These are phyloP conservation scores for Botryotinia narcissicola DNA, from an alignment of 2,329 filamentous ascomycete species.

Conservation along the genomic window DNA sequence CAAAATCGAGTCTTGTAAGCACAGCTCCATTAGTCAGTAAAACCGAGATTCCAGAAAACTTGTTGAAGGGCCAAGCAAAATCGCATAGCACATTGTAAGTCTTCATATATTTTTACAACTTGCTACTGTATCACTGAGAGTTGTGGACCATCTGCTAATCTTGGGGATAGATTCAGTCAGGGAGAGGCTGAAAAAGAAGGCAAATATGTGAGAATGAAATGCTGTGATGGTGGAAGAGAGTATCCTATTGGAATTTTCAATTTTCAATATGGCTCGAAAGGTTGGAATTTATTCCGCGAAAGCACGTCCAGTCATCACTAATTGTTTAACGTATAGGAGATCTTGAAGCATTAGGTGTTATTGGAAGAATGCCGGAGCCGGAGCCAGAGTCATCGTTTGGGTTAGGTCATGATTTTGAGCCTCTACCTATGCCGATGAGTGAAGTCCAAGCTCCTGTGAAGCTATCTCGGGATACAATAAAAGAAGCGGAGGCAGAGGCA, in stretches of 20 bases:
- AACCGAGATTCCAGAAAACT: not conserved
- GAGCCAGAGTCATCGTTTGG: not conserved
- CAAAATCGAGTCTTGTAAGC: not conserved
- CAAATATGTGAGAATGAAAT: not conserved
- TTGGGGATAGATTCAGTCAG: not conserved
- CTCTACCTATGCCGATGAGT: not conserved
- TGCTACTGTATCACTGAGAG: not conserved
- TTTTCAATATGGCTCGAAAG: slow-evolving; percentile 5
- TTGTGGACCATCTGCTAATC: not conserved
- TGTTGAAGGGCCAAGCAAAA: slow-evolving; percentile 9
- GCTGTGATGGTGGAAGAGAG: not conserved
- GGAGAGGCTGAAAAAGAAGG: not conserved
- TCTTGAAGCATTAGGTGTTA: not conserved
- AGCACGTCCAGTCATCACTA: not conserved
- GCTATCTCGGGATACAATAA: not conserved
- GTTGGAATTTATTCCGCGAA: not conserved
- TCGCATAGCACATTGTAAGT: slow-evolving; percentile 7
- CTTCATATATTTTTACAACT: not conserved
- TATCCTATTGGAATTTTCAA: slow-evolving; percentile 16
- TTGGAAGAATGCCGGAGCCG: not conserved
- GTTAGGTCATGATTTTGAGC: not conserved
- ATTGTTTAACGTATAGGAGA: not conserved
- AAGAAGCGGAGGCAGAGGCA: not conserved
- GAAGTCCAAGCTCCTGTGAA: not conserved
- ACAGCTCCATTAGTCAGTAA: not conserved